Evolutionary conservation across 208 protist species (phyloP), one percentile per base, ranked within the genome.

Genomic region (Acanthamoeba sp.): DNA sequence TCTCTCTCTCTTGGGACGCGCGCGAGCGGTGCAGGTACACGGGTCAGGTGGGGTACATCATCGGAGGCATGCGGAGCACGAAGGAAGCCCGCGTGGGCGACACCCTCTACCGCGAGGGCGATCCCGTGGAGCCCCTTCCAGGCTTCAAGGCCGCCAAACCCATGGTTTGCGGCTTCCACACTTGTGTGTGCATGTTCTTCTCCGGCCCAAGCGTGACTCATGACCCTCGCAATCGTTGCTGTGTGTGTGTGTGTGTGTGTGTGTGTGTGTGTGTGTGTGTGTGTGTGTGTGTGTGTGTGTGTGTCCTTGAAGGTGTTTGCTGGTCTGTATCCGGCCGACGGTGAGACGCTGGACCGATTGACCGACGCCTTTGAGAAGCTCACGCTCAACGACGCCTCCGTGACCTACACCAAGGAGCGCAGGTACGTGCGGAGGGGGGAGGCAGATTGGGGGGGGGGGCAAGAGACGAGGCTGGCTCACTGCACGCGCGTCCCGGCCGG

Each of bases 1-100:
- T 94, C n/a, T n/a, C n/a, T n/a, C n/a, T n/a, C n/a, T n/a, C n/a
- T n/a, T n/a, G n/a, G n/a, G n/a, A n/a, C n/a, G 29, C 10, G 42
- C 87, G 40, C 45, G 9, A 20, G 38, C 22, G 84, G 32, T 90
- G 45, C 24, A 95, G 92, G 27, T 95, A 96, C 66, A 94, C 98
- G 1, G 99, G 99, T 5, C 99, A 99, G 97, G 99, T 99, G 1
- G 99, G 99, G 40, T 99, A 99, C 94, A 94, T 99, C 22, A 97
- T 98, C 55, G 95, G 98, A 57, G 96, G 97, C 20, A 98, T 98
- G 36, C 96, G 98, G 59, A 95, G 69, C 1, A 96, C 97, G 55
- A 95, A 96, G n/a, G 98, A 99, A 32, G 98, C 99, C 45, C 96
- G 96, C 27, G 97, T 99, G 9, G 99, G 99, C 69, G 99, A 99